Conservation (phyloP, 2,329 filamentous ascomycete species). For the Colletotrichum chrysophilum region DNA sequence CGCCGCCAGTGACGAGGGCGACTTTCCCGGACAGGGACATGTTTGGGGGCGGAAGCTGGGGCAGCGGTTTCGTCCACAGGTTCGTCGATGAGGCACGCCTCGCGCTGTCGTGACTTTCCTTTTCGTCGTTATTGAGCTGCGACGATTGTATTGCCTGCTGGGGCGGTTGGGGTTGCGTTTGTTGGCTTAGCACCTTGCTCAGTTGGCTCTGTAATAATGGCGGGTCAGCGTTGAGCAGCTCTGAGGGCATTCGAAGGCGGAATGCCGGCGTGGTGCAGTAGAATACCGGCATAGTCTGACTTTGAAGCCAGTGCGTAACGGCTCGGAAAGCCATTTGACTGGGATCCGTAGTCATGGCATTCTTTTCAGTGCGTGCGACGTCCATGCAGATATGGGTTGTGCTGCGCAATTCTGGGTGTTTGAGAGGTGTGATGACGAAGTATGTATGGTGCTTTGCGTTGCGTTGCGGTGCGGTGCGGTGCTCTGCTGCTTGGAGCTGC, state of each 20-base stretch:
- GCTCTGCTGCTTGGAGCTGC: background rate
- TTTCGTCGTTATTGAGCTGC: slow-evolving; percentile 7
- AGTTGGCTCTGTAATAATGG: slow-evolving; percentile 19
- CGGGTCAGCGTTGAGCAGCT: slow-evolving; percentile 19
- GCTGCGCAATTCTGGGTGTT: background rate
- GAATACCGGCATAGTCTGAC: slow-evolving; percentile 23
- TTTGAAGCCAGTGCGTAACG: slow-evolving; percentile 22
- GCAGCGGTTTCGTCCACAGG: slow-evolving; percentile 23
- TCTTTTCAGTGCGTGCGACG: slow-evolving; percentile 19
- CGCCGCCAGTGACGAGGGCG: slow-evolving; percentile 33
- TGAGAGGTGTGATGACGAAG: slow-evolving; percentile 21
- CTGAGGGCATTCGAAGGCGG: slow-evolving; percentile 13
- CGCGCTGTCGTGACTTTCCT: background rate
- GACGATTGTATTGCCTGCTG: slow-evolving; percentile 5
- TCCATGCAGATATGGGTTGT: slow-evolving; percentile 21
- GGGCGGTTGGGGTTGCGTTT: background rate
- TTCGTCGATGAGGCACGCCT: slow-evolving; percentile 18
- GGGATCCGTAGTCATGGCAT: slow-evolving; percentile 23
- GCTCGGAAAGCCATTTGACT: slow-evolving; percentile 23
- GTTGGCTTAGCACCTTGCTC: slow-evolving; percentile 16
- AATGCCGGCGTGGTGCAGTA: slow-evolving; percentile 20
- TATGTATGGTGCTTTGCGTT: background rate
- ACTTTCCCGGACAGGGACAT: slow-evolving; percentile 23
- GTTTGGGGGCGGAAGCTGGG: slow-evolving; percentile 21
- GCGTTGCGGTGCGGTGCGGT: background rate